A percentile compares a stretch with the other conserved stretches of the same genome.
Evolutionary conservation across 495 filamentous ascomycete species (phyloP).

Genomic region (Aspergillus olivimuriae): DNA sequence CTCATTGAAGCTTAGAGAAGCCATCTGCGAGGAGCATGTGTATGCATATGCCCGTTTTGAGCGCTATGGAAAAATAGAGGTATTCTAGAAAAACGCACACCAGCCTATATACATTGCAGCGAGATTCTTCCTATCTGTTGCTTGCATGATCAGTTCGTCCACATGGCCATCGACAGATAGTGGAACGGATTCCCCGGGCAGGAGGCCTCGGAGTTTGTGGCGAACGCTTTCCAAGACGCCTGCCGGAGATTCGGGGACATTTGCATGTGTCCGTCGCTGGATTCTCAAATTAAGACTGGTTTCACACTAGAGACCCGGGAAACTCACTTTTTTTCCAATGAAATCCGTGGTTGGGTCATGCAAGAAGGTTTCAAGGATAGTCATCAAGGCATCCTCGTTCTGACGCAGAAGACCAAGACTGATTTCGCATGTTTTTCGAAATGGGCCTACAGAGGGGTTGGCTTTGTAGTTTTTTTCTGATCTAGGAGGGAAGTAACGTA

Average conservation of each 20-base stretch:
- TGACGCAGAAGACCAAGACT: slow-evolving; percentile 77
- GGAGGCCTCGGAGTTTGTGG: slow-evolving; percentile 76
- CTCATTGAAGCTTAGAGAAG: too few species aligned
- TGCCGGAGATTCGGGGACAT: slow-evolving; percentile 77
- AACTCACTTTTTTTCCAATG: slow-evolving; percentile 60
- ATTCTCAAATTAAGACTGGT: slow-evolving; percentile 12
- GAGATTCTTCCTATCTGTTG: slow-evolving; percentile 68
- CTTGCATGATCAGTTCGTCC: slow-evolving; percentile 81
- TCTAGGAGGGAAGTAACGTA: slow-evolving; percentile 8
- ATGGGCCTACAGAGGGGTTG: slow-evolving; percentile 58
- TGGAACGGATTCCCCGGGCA: slow-evolving; percentile 81
- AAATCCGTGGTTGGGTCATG: slow-evolving; percentile 96
- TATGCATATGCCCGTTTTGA: too few species aligned
- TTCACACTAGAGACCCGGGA: not conserved
- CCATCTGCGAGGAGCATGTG: too few species aligned
- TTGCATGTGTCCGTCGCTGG: slow-evolving; percentile 51
- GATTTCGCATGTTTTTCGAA: slow-evolving; percentile 83
- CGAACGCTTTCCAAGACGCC: slow-evolving; percentile 85
- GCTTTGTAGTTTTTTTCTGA: not conserved
- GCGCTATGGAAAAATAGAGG: not conserved
- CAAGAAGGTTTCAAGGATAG: slow-evolving; percentile 90
- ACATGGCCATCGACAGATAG: slow-evolving; percentile 94
- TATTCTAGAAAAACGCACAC: slow-evolving; percentile 77
- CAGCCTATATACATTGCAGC: slow-evolving; percentile 96
- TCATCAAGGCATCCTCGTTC: slow-evolving; percentile 94